Evolutionary conservation across 2,329 filamentous ascomycete genomes (phyloP).

Genomic region (Arthrobotrys sinensis): DNA sequence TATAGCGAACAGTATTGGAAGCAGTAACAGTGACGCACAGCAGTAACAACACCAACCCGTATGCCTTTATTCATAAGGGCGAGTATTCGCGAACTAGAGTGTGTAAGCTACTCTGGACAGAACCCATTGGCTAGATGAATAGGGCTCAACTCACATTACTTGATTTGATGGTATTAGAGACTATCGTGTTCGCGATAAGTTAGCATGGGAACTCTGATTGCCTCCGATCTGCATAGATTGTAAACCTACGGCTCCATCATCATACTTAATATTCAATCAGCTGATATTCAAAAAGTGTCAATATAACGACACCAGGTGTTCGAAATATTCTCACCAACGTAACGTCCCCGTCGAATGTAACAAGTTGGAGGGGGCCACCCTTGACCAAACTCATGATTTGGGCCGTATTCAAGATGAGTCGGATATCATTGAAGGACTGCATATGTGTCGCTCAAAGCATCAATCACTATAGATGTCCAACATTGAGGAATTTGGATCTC

Average conservation of each 20-base stretch:
- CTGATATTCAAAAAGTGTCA: conserved; percentile 69
- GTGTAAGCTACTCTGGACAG: neutral
- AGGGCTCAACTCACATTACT: conserved; percentile 44
- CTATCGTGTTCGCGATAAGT: conserved; percentile 5
- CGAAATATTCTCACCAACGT: conserved; percentile 73
- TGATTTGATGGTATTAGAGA: conserved; percentile 58
- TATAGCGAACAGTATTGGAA: too few relatives aligned
- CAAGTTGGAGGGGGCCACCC: conserved; percentile 80
- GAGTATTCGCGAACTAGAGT: conserved; percentile 69
- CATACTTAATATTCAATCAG: conserved; percentile 66
- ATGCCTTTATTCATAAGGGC: conserved; percentile 83
- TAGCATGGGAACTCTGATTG: neutral
- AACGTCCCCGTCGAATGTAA: conserved; percentile 98
- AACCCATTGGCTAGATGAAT: neutral
- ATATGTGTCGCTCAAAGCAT: neutral
- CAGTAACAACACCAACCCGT: conserved; percentile 94
- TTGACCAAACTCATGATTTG: conserved; percentile 92
- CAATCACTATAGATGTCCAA: neutral
- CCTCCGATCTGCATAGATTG: neutral
- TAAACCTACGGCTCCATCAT: conserved; percentile 67
- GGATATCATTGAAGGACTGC: conserved; percentile 91
- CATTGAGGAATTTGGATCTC: neutral
- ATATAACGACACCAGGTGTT: too few relatives aligned
- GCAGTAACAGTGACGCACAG: conserved; percentile 66
- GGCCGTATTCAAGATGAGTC: conserved; percentile 92